Percentiles rank a stretch among this genome's conserved stretches.
phyloP scores from a whole-genome alignment of 768 basidiomycete species.

The Mycena olivaceomarginata region DNA sequence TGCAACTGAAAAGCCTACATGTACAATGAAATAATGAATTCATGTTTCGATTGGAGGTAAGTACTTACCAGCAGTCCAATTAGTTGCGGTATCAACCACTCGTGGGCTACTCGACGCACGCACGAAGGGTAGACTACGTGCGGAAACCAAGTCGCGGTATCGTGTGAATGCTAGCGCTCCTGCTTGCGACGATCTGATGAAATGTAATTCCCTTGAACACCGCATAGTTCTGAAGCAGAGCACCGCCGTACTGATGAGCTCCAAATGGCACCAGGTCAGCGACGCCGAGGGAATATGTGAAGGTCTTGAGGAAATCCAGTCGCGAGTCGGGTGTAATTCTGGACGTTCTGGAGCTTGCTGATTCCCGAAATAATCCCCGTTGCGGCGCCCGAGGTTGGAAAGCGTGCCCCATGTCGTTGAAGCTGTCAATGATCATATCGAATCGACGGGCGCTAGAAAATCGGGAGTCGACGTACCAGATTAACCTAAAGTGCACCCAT shows the following conservation, averaged over 20 bases:
- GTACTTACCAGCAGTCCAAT: conserved; percentile 79
- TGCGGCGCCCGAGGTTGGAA: conserved; percentile 74
- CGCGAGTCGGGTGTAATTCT: conserved; percentile 62
- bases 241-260: conserved; percentile 49
- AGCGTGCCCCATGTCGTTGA: conserved; percentile 89
- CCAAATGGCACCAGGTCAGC: conserved; percentile 81
- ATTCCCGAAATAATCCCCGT: conserved; percentile 67
- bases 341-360: conserved; percentile 70
- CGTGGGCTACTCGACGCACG: conserved; percentile 71
- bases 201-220: conserved; percentile 60
- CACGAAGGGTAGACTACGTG: conserved; percentile 66
- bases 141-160: conserved; percentile 61
- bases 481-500: conserved; percentile 66
- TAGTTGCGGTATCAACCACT: conserved; percentile 79
- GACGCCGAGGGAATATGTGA: conserved; percentile 74
- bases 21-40: too few relatives aligned
- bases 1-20: conserved; percentile 76
- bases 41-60: neutral
- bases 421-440: conserved; percentile 64
- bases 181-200: conserved; percentile 54
- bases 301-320: conserved; percentile 75
- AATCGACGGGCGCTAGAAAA: neutral
- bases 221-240: conserved; percentile 52
- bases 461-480: conserved; percentile 65
- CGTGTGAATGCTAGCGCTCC: conserved; percentile 64